These are phyloP conservation scores for Ochromonas danica DNA, from an alignment of 108 stramenopile species.

Conservation along the genomic window DNA sequence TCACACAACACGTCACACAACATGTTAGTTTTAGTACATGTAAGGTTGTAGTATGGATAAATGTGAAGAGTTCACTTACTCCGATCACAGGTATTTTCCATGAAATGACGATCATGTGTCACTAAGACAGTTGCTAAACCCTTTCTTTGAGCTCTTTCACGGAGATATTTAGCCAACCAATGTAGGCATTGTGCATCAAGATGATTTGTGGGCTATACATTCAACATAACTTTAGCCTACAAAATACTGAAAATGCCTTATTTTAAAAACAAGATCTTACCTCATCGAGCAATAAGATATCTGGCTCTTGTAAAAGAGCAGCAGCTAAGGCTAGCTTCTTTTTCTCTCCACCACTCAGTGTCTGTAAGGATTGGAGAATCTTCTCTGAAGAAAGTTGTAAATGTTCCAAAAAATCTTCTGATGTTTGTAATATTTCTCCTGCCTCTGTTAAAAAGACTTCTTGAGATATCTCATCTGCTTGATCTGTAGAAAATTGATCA, in stretches of 20 bases:
- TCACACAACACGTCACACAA: too few species aligned
- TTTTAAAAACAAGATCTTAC: not conserved
- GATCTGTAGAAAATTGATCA: not conserved
- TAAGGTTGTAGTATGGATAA: too few species aligned
- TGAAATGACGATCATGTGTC: conserved; percentile 54
- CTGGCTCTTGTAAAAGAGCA: not conserved
- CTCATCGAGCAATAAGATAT: not conserved
- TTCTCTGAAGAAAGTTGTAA: not conserved
- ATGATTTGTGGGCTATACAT: conserved; percentile 48
- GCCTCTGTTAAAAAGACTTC: not conserved
- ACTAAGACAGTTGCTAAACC: conserved; percentile 47
- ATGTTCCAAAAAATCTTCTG: too few species aligned
- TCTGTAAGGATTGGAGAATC: not conserved
- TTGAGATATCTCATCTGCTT: not conserved
- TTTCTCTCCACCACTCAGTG: not conserved
- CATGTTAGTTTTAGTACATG: too few species aligned
- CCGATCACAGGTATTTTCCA: conserved; percentile 53
- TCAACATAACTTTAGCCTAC: not conserved
- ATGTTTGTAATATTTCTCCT: not conserved
- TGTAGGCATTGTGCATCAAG: conserved; percentile 52
- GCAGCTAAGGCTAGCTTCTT: not conserved
- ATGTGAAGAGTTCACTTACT: conserved; percentile 16
- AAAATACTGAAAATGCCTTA: not conserved
- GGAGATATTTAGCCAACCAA: conserved; percentile 48
- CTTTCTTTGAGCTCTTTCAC: conserved; percentile 22